Evolutionary conservation across 495 filamentous ascomycete species (phyloP).

Genomic region (Bathelium albidoporum): DNA sequence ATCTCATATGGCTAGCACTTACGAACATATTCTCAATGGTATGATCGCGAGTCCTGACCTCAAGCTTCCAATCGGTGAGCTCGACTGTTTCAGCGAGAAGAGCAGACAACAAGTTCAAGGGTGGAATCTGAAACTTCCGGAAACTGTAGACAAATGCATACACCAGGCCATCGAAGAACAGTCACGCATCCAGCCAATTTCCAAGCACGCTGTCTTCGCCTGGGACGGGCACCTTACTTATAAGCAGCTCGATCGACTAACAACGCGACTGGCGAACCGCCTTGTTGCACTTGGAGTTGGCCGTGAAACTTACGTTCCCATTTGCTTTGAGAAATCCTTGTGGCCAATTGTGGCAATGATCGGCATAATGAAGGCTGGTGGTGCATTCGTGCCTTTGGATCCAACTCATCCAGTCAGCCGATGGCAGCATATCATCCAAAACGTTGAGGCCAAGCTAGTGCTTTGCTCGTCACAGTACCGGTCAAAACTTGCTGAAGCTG

Average conservation of each 20-base stretch:
- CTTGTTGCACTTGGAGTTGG: constrained; percentile 19
- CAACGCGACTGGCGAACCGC: constrained; percentile 34
- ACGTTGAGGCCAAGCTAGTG: constrained; percentile 41
- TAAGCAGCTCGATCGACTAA: constrained; percentile 38
- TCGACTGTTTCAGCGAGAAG: constrained; percentile 32
- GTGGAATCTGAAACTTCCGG: constrained; percentile 38
- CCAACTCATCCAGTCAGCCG: constrained; percentile 61
- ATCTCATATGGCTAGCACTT: constrained; percentile 17
- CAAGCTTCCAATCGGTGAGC: constrained; percentile 22
- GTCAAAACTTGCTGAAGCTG: constrained; percentile 19
- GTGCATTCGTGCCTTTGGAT: constrained; percentile 68
- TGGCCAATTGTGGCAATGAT: constrained; percentile 43
- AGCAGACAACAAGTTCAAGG: constrained; percentile 32
- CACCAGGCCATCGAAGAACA: constrained; percentile 38
- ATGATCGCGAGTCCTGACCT: constrained; percentile 6
- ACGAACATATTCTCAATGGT: constrained; percentile 13
- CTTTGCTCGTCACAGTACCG: constrained; percentile 21
- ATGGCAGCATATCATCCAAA: constrained; percentile 59
- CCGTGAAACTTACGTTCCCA: constrained; percentile 27
- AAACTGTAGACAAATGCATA: constrained; percentile 31
- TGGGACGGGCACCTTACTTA: constrained; percentile 46
- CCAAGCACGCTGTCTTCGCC: constrained; percentile 33
- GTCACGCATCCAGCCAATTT: constrained; percentile 28
- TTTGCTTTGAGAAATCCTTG: constrained; percentile 38
- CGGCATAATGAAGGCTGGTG: constrained; percentile 65